Evolutionary conservation across 2,329 filamentous ascomycete genomes (phyloP), one percentile per base, ranked within the genome.

Genomic region (Nemania serpens): DNA sequence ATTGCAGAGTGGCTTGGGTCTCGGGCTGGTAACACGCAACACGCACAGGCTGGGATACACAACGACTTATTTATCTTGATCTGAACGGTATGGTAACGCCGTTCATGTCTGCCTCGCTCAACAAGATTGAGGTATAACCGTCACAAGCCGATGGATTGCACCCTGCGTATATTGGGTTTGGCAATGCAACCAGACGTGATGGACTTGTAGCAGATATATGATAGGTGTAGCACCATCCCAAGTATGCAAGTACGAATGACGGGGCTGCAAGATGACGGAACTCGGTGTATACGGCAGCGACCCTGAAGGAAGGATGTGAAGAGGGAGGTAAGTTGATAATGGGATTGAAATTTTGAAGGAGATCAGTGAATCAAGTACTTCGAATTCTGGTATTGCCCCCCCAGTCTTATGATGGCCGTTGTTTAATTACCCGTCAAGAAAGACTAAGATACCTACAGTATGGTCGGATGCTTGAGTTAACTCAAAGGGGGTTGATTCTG

Each of bases 181-280:
- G 56, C 52, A n/a, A 18, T 33, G 46, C 34, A n/a, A 48, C 45
- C 15, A 56, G 13, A 41, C 55, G 51, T 55, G 46, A 58, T 54
- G 15, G 18, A 34, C 48, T 52, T 50, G 55, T 47, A 62, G 22
- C 43, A 52, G 25, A 29, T 29, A 29, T 56, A n/a, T n/a, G n/a
- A n/a, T n/a, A n/a, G n/a, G n/a, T n/a, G n/a, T n/a, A n/a, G 48
- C 43, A 36, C 29, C 55, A 43, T 41, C 48, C 41, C 25, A 7
- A 34, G 41, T 13, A 52, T 59, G 52, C 42, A 49, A 56, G 56
- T 43, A 39, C 29, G 37, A 41, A 22, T 53, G 45, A 34, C 18
- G 41, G 20, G 39, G 36, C 56, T 53, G 56, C n/a, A 47, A 22
- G 43, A 41, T 36, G 45, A 42, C 49, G 47, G 29, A 51, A 50